Evolutionary conservation across 139 green algal species (phyloP).

Genomic region (Desmodesmus armatus): DNA sequence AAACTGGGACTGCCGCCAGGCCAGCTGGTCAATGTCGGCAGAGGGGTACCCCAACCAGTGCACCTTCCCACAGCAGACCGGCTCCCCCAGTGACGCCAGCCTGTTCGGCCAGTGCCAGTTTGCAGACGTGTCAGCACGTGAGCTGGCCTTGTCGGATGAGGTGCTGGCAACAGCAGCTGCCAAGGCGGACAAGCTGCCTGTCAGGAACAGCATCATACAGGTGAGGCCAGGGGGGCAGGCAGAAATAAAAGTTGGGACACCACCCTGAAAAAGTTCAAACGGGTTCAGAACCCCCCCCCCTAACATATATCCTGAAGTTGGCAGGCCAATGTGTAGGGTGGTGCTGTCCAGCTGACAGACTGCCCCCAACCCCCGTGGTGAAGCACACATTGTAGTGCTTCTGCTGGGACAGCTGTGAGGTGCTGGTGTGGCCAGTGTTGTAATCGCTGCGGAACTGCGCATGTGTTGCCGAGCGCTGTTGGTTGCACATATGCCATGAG

Average conservation of each 20-base stretch:
- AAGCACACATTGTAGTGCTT: not conserved
- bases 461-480: not conserved
- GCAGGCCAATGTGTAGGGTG: too few species aligned
- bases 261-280: not conserved
- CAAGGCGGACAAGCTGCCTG: not conserved
- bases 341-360: not conserved
- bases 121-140: conserved; percentile 49
- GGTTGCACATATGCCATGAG: not conserved
- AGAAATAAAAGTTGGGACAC: not conserved
- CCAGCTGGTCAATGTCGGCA: not conserved
- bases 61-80: conserved; percentile 13
- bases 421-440: not conserved
- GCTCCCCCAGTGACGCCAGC: not conserved
- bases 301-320: not conserved
- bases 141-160: conserved; percentile 56
- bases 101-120: conserved; percentile 69
- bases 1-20: conserved; percentile 62
- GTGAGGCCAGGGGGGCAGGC: not conserved
- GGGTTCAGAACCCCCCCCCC: not conserved
- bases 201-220: conserved; percentile 4
- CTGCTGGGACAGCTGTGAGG: not conserved
- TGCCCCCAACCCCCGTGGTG: not conserved
- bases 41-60: conserved; percentile 67
- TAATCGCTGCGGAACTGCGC: not conserved
- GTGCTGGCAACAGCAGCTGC: conserved; percentile 38